Evolutionary conservation across 192 early-diverging fungal species (phyloP).

Genomic region (Paraglomus occultum): DNA sequence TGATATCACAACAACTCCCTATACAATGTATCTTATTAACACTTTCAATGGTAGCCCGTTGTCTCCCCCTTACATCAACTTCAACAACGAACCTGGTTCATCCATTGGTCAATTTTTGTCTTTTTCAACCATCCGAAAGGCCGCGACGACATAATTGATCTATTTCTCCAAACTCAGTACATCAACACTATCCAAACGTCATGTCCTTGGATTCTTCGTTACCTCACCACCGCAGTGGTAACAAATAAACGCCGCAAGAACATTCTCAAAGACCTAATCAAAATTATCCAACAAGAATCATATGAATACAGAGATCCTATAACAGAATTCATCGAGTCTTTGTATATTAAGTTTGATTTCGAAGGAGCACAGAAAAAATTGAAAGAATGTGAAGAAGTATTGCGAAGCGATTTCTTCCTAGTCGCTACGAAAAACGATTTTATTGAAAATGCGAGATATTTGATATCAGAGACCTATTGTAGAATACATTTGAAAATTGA

Average conservation of each 20-base stretch:
- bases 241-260: slow-evolving; percentile 86
- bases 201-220: slow-evolving; percentile 96
- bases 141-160: slow-evolving; percentile 90
- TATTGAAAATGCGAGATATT: slow-evolving; percentile 89
- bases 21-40: not conserved
- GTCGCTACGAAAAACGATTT: slow-evolving; percentile 87
- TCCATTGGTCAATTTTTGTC: slow-evolving; percentile 98
- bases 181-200: slow-evolving; percentile 97
- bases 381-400: slow-evolving; percentile 82
- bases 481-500: slow-evolving; percentile 96
- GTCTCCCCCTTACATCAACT: slow-evolving; percentile 81
- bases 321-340: slow-evolving; percentile 89
- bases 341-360: slow-evolving; percentile 96
- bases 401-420: slow-evolving; percentile 91
- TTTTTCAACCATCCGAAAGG: slow-evolving; percentile 99
- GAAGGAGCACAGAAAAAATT: slow-evolving; percentile 85
- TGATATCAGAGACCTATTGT: slow-evolving; percentile 97
- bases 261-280: slow-evolving; percentile 86
- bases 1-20: not conserved
- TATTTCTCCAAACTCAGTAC: slow-evolving; percentile 88
- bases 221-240: slow-evolving; percentile 87
- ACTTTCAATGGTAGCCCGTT: slow-evolving; percentile 50
- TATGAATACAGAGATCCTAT: slow-evolving; percentile 88
- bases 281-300: slow-evolving; percentile 82
- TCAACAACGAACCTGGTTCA: slow-evolving; percentile 89